A percentile compares a stretch with the other conserved stretches of the same genome.
Evolutionary conservation across 306 rosid genomes (phyloP).

Genomic region (Prinsepia uniflora): DNA sequence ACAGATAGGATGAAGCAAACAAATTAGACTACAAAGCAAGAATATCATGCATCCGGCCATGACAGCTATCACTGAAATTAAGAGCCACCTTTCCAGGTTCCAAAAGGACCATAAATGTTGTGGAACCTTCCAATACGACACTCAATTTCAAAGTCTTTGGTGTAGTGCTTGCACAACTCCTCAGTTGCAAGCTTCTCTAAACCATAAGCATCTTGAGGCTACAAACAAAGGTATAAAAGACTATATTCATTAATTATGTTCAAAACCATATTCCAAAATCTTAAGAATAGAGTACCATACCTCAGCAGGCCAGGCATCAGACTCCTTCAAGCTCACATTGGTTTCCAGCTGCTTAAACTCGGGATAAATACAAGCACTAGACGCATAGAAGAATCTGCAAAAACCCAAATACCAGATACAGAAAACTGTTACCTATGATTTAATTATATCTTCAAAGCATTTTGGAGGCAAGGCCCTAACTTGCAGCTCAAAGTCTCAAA

Average conservation of each 20-base stretch:
- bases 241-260: constrained; percentile 15
- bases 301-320: constrained; percentile 99
- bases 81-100: constrained; percentile 92
- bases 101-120: constrained; percentile 92
- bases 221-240: constrained; percentile 9
- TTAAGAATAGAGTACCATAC: constrained; percentile 37
- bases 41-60: constrained; percentile 3
- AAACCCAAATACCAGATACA: not conserved
- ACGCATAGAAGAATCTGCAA: constrained; percentile 89
- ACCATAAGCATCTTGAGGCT: constrained; percentile 99
- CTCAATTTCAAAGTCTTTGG: constrained; percentile 88
- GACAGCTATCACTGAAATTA: constrained; percentile 13
- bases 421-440: not conserved
- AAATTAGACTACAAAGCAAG: constrained; percentile 18
- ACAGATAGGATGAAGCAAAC: constrained; percentile 20
- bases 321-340: constrained; percentile 93
- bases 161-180: constrained; percentile 97
- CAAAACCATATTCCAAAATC: constrained; percentile 12
- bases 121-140: constrained; percentile 97
- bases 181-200: constrained; percentile 98
- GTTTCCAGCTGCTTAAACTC: constrained; percentile 96
- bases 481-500: not conserved
- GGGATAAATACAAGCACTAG: constrained; percentile 98
- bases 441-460: not conserved
- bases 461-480: not conserved